Evolutionary conservation across 2,329 filamentous ascomycete genomes (phyloP).

Genomic region (Colletotrichum sp.): DNA sequence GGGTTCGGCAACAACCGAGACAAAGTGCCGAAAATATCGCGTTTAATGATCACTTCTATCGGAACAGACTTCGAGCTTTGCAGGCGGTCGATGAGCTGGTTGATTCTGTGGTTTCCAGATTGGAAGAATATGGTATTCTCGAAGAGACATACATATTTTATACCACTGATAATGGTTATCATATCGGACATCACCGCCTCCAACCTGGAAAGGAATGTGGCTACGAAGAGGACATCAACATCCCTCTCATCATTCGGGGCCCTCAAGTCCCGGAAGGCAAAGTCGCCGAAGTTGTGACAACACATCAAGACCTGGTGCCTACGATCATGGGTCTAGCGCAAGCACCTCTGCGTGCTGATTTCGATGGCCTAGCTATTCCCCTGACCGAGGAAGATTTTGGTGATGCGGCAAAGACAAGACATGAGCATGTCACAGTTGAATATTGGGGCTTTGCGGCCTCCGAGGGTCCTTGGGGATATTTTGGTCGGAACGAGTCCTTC

Average conservation of each 20-base stretch:
- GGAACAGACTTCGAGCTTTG: slow-evolving; percentile 42
- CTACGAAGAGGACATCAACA: slow-evolving; percentile 55
- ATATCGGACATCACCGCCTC: slow-evolving; percentile 56
- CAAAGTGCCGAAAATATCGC: slow-evolving; percentile 33
- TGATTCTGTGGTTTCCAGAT: slow-evolving; percentile 36
- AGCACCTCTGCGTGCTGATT: slow-evolving; percentile 42
- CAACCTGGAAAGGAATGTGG: slow-evolving; percentile 55
- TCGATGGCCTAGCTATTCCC: slow-evolving; percentile 55
- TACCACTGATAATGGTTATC: slow-evolving; percentile 57
- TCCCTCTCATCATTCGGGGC: slow-evolving; percentile 54
- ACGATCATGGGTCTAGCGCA: slow-evolving; percentile 50
- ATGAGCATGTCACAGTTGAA: slow-evolving; percentile 58
- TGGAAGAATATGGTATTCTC: slow-evolving; percentile 33
- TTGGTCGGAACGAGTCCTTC: slow-evolving; percentile 16
- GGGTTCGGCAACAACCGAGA: slow-evolving; percentile 42
- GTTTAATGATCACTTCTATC: slow-evolving; percentile 44
- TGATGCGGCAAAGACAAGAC: slow-evolving; percentile 26
- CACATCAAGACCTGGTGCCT: slow-evolving; percentile 59
- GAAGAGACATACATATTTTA: slow-evolving; percentile 57
- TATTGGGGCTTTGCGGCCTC: slow-evolving; percentile 48
- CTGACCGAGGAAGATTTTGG: slow-evolving; percentile 27
- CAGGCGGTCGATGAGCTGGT: slow-evolving; percentile 42
- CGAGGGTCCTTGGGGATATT: slow-evolving; percentile 27
- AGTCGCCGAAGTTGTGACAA: slow-evolving; percentile 43
- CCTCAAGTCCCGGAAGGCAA: slow-evolving; percentile 45